Percentiles rank a stretch among this genome's conserved stretches.
phyloP scores from a whole-genome alignment of 2,329 filamentous ascomycete species.

The Penicillium sp. region DNA sequence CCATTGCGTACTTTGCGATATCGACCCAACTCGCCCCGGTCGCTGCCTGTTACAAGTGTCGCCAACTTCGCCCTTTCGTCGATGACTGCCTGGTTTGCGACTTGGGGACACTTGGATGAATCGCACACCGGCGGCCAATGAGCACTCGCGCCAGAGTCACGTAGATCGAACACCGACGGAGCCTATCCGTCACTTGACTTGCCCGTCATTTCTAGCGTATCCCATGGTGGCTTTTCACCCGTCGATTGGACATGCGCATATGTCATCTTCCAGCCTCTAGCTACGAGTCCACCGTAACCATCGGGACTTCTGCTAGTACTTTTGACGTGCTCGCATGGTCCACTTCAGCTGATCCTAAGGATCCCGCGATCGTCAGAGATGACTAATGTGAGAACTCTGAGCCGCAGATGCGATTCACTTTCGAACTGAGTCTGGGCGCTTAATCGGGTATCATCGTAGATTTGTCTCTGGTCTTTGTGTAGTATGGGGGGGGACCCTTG shows the following conservation, averaged over 20 bases:
- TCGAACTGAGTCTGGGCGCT: background rate
- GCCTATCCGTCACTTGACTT: background rate
- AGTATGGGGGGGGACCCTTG: no score
- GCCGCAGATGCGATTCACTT: background rate
- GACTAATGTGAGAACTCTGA: background rate
- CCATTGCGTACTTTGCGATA: constrained; percentile 22
- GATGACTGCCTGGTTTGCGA: background rate
- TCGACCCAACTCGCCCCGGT: constrained; percentile 1
- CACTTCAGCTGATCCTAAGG: background rate
- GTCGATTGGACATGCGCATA: background rate
- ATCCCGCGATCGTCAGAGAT: background rate
- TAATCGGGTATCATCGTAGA: background rate
- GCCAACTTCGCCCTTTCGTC: background rate
- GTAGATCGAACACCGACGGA: background rate
- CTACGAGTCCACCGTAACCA: no score
- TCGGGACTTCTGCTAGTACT: background rate
- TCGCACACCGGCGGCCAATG: background rate
- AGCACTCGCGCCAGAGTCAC: background rate
- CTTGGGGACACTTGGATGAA: background rate
- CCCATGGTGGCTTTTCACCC: background rate
- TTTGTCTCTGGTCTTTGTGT: no score
- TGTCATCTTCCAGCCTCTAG: background rate
- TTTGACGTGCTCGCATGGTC: background rate
- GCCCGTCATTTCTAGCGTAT: background rate
- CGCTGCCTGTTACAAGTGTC: background rate